phyloP scores from a whole-genome alignment of 345 rosid genomes.

The Gossypium rotundifolium region DNA sequence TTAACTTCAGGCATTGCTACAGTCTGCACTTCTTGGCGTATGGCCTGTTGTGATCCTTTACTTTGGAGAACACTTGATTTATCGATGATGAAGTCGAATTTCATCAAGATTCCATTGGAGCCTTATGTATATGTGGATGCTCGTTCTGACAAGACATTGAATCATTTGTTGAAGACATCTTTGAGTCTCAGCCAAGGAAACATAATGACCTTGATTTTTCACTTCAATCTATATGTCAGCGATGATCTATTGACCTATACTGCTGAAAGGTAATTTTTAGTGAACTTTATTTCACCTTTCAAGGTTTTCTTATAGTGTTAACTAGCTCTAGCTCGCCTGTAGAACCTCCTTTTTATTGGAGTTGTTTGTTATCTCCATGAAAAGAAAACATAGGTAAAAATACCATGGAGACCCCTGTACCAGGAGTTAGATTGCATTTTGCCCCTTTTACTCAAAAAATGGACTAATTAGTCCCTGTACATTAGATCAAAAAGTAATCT shows the following conservation, averaged over 20 bases:
- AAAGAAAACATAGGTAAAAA: too few species aligned
- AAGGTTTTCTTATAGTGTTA: too few species aligned
- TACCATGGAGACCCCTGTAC: too few species aligned
- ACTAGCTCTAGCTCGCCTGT: too few species aligned
- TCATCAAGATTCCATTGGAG: conserved; percentile 60
- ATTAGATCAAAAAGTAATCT: too few species aligned
- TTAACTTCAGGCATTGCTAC: conserved; percentile 61
- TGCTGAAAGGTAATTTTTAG: conserved; percentile 57
- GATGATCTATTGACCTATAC: conserved; percentile 75
- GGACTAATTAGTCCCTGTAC: too few species aligned
- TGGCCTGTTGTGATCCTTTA: conserved; percentile 74
- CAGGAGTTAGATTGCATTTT: too few species aligned
- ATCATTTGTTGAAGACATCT: conserved; percentile 53
- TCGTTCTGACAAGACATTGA: conserved; percentile 47
- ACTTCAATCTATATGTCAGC: conserved; percentile 52
- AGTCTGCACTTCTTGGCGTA: conserved; percentile 77
- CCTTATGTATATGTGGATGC: conserved; percentile 72
- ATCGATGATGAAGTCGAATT: conserved; percentile 56
- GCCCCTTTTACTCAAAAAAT: too few species aligned
- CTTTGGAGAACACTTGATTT: conserved; percentile 83
- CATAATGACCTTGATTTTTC: conserved; percentile 57
- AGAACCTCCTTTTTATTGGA: too few species aligned
- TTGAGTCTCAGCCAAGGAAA: conserved; percentile 65
- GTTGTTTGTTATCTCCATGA: too few species aligned
- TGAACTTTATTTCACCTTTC: neutral